Evolutionary conservation across 75 land plant genomes (phyloP), one percentile per base, ranked within the genome.

Genomic region (Selaginella tamariscina): DNA sequence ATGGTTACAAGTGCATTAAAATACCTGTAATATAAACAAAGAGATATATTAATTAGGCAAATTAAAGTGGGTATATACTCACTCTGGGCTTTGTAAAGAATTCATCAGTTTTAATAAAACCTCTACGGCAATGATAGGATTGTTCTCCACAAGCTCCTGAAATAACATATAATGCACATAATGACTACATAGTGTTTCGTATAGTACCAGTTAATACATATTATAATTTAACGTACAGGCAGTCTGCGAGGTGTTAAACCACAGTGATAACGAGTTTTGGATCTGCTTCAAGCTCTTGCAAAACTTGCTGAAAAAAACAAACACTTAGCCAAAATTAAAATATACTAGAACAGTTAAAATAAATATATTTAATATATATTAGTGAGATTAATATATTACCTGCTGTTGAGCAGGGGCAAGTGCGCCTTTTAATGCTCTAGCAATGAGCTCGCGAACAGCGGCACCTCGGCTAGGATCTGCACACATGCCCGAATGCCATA

Each of bases 191-290:
- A 39, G 49, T 5, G 9, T 69, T 18, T 27, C 54, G 44, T 29
- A 32, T 22, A 29, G 9, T 13, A 24, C 0, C 65, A 27, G 26
- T 30, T 30, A 44, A 66, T 49, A 11, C 67, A 11, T 30, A 56
- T 30, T 66, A n/a, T 30, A 18, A 66, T 5, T 8, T 33, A 31
- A 74, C 89, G 67, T 81, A 93, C 98, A 13, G 96, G 96, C 20
- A 93, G 71, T 55, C 88, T 82, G 29, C 79, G 70, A n/a, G 98
- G 96, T 23, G 91, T 87, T 56, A 93, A 69, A 30, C 98, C 98
- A 82, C 98, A 93, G 64, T 89, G 96, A 74, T 93, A 93, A 89
- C 98, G 65, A 93, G 86, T 75, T 93, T 93, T 49, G 88, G 88
- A 30, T 93, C 96, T 63, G 88, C 88, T 27, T 77, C 83, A 55